Evolutionary conservation across 768 basidiomycete genomes (phyloP), one percentile per base, ranked within the genome.

Genomic region (Aureoboletus auriporus): DNA sequence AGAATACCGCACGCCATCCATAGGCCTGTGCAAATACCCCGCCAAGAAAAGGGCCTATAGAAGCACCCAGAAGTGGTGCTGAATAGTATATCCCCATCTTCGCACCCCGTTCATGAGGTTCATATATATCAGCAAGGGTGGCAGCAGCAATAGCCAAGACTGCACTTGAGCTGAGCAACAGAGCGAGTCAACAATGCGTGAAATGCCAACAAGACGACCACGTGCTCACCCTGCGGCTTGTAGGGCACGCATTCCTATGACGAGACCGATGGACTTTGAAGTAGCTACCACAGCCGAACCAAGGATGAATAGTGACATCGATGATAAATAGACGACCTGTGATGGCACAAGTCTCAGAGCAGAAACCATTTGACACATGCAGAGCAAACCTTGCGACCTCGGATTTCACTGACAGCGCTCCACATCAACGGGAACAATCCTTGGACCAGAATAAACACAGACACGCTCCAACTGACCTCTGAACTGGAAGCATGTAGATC

Each of bases 21-120:
- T 83, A 81, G 0, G 73, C 77, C 45, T 82, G 73, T 0, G 88
- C 81, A 6, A 90, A 66, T 2, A 69, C 75, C 0, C 89, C 87
- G 2, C 89, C 87, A 37, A 89, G 59, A 28, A 90, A 75, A 1
- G 86, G 85, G 0, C 85, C 88, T 0, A 86, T 44, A 2, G 76
- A 75, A 2, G 77, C 75, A 1, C 88, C 90, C 5, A 93, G 77
- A 7, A 91, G 75, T 0, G 88, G 89, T 5, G 89, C 84, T 4
- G 82, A 79, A 62, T 91, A 92, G 64, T 83, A 92, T 17, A 91
- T 72, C 0, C 91, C 90, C 78, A 92, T 84, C 73, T 82, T 86
- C 8, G 76, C 78, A 4, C 89, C 89, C n/a, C 89, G 73, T 58
- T 89, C 83, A n/a, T 74, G 69, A 0, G 87, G 79, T 27, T 90